Evolutionary conservation across 2,329 filamentous ascomycete species (phyloP).

Genomic region (Verticillium nonalfalfae): DNA sequence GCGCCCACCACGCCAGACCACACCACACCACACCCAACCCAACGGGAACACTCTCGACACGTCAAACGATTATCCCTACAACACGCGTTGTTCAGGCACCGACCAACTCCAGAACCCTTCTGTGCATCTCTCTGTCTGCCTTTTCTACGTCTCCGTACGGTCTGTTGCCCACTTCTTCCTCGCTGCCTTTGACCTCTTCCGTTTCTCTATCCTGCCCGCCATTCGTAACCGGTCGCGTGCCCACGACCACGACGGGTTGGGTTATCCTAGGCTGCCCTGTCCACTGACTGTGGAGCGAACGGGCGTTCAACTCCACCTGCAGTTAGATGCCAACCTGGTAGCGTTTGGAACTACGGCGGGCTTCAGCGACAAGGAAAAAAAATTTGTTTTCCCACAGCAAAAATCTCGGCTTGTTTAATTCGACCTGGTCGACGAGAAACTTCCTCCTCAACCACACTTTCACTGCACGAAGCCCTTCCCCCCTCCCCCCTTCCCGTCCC

Average conservation of each 20-base stretch:
- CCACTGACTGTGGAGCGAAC: neutral
- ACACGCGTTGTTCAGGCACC: neutral
- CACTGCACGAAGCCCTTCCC: constrained; percentile 7
- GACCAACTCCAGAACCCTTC: neutral
- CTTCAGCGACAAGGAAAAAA: constrained; percentile 9
- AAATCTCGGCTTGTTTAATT: constrained; percentile 13
- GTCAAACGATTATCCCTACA: neutral
- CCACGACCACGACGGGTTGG: neutral
- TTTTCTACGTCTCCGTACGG: neutral
- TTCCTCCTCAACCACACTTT: constrained; percentile 2
- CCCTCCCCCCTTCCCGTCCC: constrained; percentile 4
- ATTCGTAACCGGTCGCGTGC: neutral
- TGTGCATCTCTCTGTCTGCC: too few relatives aligned
- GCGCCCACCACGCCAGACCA: neutral
- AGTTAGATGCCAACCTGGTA: neutral
- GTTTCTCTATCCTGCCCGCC: neutral
- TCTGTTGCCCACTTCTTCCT: neutral
- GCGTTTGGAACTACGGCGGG: neutral
- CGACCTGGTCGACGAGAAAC: constrained; percentile 5
- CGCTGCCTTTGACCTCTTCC: neutral
- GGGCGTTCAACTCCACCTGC: neutral
- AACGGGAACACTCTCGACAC: neutral
- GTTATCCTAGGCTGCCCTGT: neutral
- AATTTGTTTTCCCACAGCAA: constrained; percentile 12
- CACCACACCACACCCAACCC: neutral